phyloP scores from a whole-genome alignment of 2,329 filamentous ascomycete genomes.

The Cladophialophora chaetospira region DNA sequence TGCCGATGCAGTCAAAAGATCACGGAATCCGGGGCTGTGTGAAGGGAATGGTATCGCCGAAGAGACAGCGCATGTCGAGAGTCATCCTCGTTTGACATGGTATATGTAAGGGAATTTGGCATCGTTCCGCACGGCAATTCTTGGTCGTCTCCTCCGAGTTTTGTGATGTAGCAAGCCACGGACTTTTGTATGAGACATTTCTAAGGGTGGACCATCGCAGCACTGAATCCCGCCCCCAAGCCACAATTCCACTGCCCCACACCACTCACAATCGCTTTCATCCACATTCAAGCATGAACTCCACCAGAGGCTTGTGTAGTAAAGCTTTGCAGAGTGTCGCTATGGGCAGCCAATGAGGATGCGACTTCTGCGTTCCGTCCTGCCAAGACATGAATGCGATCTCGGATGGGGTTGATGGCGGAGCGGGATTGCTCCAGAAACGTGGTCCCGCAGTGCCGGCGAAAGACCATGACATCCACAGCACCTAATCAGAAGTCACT shows the following conservation, averaged over 20 bases:
- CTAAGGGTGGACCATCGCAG: neutral
- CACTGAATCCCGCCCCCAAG: neutral
- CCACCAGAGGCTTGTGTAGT: neutral
- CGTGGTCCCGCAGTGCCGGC: neutral
- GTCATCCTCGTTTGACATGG: neutral
- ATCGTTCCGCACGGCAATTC: neutral
- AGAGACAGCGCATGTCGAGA: neutral
- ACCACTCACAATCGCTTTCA: neutral
- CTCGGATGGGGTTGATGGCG: neutral
- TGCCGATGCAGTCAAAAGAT: neutral
- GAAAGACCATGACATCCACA: neutral
- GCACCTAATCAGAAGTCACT: neutral
- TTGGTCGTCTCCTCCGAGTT: neutral
- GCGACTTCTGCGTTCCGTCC: neutral
- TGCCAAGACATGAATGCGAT: neutral
- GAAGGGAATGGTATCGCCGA: neutral
- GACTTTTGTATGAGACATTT: constrained; percentile 6
- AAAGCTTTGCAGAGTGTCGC: neutral
- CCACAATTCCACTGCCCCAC: neutral
- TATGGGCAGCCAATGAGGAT: neutral
- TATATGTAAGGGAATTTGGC: constrained; percentile 4
- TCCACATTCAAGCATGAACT: neutral
- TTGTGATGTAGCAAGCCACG: neutral
- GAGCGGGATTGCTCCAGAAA: neutral
- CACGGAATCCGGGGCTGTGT: neutral